Percentiles rank a stretch among this genome's conserved stretches.
Evolutionary conservation across 169 alveolate genomes (phyloP).

Genomic region (Cryptosporidium muris): DNA sequence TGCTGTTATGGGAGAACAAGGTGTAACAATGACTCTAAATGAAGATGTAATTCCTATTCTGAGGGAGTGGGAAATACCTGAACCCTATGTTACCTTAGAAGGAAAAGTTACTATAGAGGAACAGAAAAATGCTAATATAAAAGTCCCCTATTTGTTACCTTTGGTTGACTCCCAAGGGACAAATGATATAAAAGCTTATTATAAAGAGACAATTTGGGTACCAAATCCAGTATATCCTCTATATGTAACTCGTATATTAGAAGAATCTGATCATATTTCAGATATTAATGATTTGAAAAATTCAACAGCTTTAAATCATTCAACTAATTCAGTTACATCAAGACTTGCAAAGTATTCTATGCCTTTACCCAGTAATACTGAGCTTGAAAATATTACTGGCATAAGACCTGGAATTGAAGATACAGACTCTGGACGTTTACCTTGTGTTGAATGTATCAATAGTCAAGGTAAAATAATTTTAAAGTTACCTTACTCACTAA

Average conservation of each 20-base stretch:
- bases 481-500: slow-evolving; percentile 35
- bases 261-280: neutral
- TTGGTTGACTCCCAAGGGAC: slow-evolving; percentile 33
- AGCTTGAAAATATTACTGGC: slow-evolving; percentile 11
- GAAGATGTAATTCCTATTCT: slow-evolving; percentile 40
- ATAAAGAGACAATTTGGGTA: slow-evolving; percentile 64
- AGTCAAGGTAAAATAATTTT: slow-evolving; percentile 21
- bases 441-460: slow-evolving; percentile 53
- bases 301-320: no score
- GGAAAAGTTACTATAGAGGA: slow-evolving; percentile 26
- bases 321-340: no score
- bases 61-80: slow-evolving; percentile 63
- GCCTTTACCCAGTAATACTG: slow-evolving; percentile 1
- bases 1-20: slow-evolving; percentile 64
- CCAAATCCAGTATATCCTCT: slow-evolving; percentile 58
- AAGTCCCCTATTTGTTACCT: slow-evolving; percentile 4
- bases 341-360: no score
- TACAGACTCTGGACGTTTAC: slow-evolving; percentile 1
- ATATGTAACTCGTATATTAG: slow-evolving; percentile 7
- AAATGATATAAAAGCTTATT: slow-evolving; percentile 55
- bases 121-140: slow-evolving; percentile 25
- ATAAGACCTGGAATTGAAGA: slow-evolving; percentile 61
- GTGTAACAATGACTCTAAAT: slow-evolving; percentile 52
- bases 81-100: slow-evolving; percentile 63
- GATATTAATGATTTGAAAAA: neutral